Evolutionary conservation across 768 basidiomycete species (phyloP), one percentile per base, ranked within the genome.

Genomic region (Leccinum uliginosum): DNA sequence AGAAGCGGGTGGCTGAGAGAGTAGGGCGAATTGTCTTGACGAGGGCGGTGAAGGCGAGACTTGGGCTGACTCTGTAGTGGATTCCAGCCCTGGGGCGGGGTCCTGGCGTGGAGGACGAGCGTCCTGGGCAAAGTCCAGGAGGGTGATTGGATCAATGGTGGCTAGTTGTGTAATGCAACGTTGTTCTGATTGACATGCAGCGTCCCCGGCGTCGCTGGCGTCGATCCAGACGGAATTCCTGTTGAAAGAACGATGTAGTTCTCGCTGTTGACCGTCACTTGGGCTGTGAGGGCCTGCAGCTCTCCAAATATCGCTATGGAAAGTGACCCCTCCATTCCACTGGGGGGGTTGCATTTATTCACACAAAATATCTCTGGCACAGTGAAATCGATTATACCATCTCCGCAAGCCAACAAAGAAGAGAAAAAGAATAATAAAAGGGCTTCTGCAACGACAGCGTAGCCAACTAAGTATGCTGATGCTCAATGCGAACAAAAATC

Each of bases 131-230:
- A 77, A 72, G 76, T 73, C 75, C 73, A 79, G 74, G 70, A 77
- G 74, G 68, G 80, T 81, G 76, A 77, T 71, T 76, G 85, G 77
- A 85, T 86, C 84, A 87, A 89, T 89, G 78, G 79, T 78, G 76
- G 66, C 75, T 69, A 68, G 60, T 56, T 52, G 59, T 62, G 35
- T 56, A 62, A 57, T 65, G 44, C 40, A 40, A 19, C 29, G 58
- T 59, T 49, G 56, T 51, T 35, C 54, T 61, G 60, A 53, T 62
- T 59, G 59, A 60, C 70, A 71, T 71, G 62, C 60, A 65, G 62
- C 67, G 48, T 47, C 50, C 60, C 53, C 53, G 58, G 49, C 51
- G 71, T 71, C 55, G 62, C 65, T 32, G 55, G 40, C 27, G 54
- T 57, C 40, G 61, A 67, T 71, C 61, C 59, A 55, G n/a, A 40